These are phyloP conservation scores for Monilinia polystroma DNA, from an alignment of 2,329 filamentous ascomycete species.

Conservation along the genomic window DNA sequence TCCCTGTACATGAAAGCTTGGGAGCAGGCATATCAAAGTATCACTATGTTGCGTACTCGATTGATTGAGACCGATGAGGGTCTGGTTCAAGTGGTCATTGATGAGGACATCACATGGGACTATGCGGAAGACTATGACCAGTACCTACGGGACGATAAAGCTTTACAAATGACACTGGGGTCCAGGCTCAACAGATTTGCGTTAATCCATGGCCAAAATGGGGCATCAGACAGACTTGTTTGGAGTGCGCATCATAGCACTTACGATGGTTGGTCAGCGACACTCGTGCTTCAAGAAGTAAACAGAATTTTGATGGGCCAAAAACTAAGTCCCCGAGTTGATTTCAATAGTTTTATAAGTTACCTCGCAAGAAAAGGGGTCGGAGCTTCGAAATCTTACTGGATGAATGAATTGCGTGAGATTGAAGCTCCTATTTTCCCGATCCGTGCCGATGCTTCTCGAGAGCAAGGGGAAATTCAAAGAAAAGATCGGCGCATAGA, in stretches of 20 bases:
- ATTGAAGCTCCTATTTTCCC: constrained; percentile 50
- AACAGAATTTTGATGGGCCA: constrained; percentile 25
- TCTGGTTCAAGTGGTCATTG: constrained; percentile 29
- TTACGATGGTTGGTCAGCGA: constrained; percentile 63
- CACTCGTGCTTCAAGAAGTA: constrained; percentile 32
- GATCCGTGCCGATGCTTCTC: not conserved
- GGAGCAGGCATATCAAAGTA: constrained; percentile 29
- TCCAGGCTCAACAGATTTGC: constrained; percentile 19
- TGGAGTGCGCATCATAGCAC: constrained; percentile 51
- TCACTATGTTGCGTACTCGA: constrained; percentile 40
- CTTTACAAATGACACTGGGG: constrained; percentile 15
- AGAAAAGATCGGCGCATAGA: not conserved
- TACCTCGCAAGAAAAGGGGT: constrained; percentile 46
- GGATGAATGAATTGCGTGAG: constrained; percentile 25
- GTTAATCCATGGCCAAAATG: constrained; percentile 12
- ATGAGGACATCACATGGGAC: constrained; percentile 23
- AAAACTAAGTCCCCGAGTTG: too few relatives aligned
- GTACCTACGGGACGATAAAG: constrained; percentile 27
- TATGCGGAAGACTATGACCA: constrained; percentile 10
- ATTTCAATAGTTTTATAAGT: constrained; percentile 45
- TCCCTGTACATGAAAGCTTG: constrained; percentile 36
- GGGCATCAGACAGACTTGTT: constrained; percentile 8
- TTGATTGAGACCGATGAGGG: constrained; percentile 30
- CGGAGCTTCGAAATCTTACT: constrained; percentile 10
- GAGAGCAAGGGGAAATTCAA: not conserved